Base-by-base conservation (phyloP, 208 protist species). In the Trypanosoma cruzi region DNA sequence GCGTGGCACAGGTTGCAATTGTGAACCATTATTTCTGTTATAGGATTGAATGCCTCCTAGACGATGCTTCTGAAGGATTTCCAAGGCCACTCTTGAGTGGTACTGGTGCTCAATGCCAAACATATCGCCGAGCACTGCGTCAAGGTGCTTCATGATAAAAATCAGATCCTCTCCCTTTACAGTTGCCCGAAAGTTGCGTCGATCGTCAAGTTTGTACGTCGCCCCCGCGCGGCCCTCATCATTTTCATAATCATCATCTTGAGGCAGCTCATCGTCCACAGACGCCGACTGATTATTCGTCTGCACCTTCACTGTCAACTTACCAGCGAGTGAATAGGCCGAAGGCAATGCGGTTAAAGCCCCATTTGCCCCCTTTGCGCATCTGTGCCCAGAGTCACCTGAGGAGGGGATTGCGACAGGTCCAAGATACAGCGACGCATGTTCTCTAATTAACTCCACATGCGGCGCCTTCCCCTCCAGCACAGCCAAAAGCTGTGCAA, bases 401-500 rank as follows among this genome's bases (percentile, higher is more conserved):
- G 22, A 29, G 52, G 40, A 26, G 20, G 20, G 29, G n/a, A 31
- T 20, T 4, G 31, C 8, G 20, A 28, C 53, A 20, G 82, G 68
- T 29, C 42, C 48, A 32, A 93, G 65, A 0, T 67, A 72, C 55
- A 93, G 67, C 28, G 57, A 71, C 3, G 87, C 71, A 56, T 89
- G 86, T 60, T 84, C 67, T 29, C 84, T 84, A 44, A 79, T 68
- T 18, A 72, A 4, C 32, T 71, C 67, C 1, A 75, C 71, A 24
- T 66, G 71, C 22, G 64, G 48, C 0, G 70, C 59, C 77, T 86
- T 90, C 1, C 88, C 86, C 58, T 92, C 82, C 54, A 96, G 64
- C 44, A 92, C 90, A 14, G 84, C 73, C 29, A 96, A 73, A n/a
- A 96, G 75, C 69, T 91, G 84, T 16, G 85, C 90, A 11, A 96